Conservation (phyloP, 139 green algal genomes). For the Yamagishiella unicocca region DNA sequence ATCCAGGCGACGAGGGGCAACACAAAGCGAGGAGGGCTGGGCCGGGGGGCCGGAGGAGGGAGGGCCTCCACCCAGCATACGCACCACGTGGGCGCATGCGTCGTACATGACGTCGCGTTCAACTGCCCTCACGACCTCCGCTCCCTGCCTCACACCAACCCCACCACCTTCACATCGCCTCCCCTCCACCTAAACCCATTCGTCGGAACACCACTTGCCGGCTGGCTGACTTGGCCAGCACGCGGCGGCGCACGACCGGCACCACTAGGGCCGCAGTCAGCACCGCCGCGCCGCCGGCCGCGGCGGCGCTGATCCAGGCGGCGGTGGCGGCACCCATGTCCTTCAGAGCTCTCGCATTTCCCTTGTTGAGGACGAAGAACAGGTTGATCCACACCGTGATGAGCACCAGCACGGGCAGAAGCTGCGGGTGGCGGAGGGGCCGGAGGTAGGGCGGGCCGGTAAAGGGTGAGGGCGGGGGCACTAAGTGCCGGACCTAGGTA, state of each 20-base stretch:
- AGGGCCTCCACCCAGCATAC: no score
- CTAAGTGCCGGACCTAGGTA: no score
- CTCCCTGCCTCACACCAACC: not conserved
- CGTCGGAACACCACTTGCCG: no score
- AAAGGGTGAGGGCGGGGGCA: no score
- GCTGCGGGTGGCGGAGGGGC: not conserved
- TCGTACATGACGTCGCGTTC: not conserved
- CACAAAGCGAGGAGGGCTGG: no score
- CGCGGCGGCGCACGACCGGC: not conserved
- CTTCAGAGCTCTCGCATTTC: not conserved
- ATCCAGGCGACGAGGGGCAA: no score
- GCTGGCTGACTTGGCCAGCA: not conserved
- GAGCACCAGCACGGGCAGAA: not conserved
- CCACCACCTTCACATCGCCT: not conserved
- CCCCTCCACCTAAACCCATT: no score
- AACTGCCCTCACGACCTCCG: not conserved
- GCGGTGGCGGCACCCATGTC: not conserved
- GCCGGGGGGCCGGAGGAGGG: no score
- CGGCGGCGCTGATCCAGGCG: not conserved
- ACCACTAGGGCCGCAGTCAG: not conserved
- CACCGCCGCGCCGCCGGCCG: not conserved
- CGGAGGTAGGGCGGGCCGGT: no score
- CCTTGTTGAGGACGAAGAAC: conserved; percentile 5
- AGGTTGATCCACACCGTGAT: not conserved
- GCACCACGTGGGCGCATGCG: not conserved